Conservation (phyloP, 116 monocot genomes). For the Zostera marina region DNA sequence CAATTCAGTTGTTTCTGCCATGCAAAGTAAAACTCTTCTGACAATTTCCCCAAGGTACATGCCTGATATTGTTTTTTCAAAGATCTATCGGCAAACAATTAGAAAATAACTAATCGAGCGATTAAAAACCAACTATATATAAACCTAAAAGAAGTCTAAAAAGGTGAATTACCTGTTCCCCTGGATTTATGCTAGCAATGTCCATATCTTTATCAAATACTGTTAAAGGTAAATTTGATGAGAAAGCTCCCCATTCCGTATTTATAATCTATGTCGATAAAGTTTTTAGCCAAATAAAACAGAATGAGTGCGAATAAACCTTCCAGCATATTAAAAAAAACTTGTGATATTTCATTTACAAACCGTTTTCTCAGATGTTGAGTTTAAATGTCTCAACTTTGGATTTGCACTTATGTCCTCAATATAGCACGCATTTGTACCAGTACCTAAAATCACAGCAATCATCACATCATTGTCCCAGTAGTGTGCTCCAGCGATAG, state of each 20-base stretch:
- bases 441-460: constrained; percentile 62
- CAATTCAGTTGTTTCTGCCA: constrained; percentile 29
- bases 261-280: constrained; percentile 38
- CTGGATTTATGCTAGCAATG: constrained; percentile 58
- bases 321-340: neutral
- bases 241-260: constrained; percentile 76
- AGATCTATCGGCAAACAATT: constrained; percentile 20
- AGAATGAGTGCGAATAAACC: neutral
- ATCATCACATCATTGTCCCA: constrained; percentile 58
- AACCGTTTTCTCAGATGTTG: constrained; percentile 43
- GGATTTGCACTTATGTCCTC: constrained; percentile 38
- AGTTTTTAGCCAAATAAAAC: constrained; percentile 3
- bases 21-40: constrained; percentile 49
- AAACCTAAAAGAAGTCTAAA: neutral
- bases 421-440: constrained; percentile 80
- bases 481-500: constrained; percentile 56
- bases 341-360: neutral
- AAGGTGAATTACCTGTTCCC: constrained; percentile 34
- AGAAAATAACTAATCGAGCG: neutral
- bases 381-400: constrained; percentile 17
- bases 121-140: neutral
- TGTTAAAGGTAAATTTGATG: constrained; percentile 45
- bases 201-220: constrained; percentile 63
- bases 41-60: constrained; percentile 82
- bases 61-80: constrained; percentile 72